These are phyloP conservation scores for Daldinia sp. DNA, from an alignment of 2,329 filamentous ascomycete species.

Conservation along the genomic window DNA sequence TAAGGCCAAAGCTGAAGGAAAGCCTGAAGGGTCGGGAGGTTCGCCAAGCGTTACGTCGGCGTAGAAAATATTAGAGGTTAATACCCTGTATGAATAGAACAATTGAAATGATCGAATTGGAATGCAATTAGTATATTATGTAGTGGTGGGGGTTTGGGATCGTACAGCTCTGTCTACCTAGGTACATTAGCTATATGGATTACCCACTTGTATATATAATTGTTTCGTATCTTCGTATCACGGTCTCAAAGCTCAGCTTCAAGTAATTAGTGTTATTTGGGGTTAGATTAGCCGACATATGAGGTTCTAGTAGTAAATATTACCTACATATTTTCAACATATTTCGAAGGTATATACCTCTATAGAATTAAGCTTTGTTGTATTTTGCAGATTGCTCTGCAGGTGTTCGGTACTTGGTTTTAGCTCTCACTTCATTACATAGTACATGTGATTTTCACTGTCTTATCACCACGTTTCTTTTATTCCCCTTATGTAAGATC, in stretches of 20 bases:
- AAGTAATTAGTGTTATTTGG: neutral
- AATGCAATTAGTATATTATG: neutral
- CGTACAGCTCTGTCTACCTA: neutral
- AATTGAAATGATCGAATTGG: neutral
- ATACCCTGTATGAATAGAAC: slow-evolving; percentile 4
- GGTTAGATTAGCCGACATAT: no score
- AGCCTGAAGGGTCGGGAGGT: slow-evolving; percentile 36
- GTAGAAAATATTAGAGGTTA: slow-evolving; percentile 13
- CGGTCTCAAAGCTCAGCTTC: neutral
- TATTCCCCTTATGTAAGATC: no score
- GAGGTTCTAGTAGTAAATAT: no score
- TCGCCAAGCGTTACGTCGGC: slow-evolving; percentile 27
- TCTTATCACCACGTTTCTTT: no score
- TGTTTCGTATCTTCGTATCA: neutral
- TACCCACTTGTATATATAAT: neutral
- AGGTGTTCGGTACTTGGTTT: no score
- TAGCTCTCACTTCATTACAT: no score
- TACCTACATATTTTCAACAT: no score
- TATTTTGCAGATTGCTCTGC: no score
- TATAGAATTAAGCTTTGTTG: no score
- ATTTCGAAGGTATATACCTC: no score
- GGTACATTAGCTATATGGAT: neutral
- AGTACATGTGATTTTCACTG: no score
- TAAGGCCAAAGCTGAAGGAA: slow-evolving; percentile 45
- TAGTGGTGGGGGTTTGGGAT: neutral